Evolutionary conservation across 1,139 yeast genomes (phyloP), one percentile per base, ranked within the genome.

Genomic region (Pichia cactophila): DNA sequence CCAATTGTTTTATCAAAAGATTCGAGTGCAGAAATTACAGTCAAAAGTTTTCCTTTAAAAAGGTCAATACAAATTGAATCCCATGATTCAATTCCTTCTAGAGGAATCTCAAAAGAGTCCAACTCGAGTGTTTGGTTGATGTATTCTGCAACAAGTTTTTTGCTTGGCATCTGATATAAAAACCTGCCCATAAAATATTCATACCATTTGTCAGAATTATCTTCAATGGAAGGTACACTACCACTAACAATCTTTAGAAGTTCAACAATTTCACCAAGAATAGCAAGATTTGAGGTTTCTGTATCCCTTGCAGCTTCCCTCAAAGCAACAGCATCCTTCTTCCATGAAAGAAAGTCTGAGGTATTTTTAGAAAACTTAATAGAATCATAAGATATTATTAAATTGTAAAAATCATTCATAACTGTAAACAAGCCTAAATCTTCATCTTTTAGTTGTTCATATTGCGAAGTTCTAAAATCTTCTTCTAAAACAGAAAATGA

Each of bases 1-100:
- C 92, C 81, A 1, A 87, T 79, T 17, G 86, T 77, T 33, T 78
- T 72, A 60, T 85, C 90, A 41, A 83, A 69, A 7, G 74, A 68
- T 61, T 85, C 86, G 29, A 86, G 65, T 3, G 78, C 72, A 46
- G 82, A 77, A 48, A 87, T 69, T 5, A 81, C 84, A 39, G 78
- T 74, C 44, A 86, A 69, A 53, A 74, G 74, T 47, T 80, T 78
- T 7, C 78, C 83, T 42, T 75, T 75, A 47, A 87, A 68, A 11
- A 84, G 70, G 55, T 83, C 77, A 20, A 76, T 63, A 57, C 88
- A 83, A 2, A 82, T 72, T n/a, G 73, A 65, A 60, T 86, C 83
- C 84, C 95, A 70, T 1, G 62, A 42, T 33, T 51, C 58, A 58
- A 67, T 58, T 1, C 51, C 53, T 26, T 40, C 37, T 2, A 55